Evolutionary conservation across 1,284 basidiomycete genomes (phyloP).

Genomic region (Ceratobasidium sp.): DNA sequence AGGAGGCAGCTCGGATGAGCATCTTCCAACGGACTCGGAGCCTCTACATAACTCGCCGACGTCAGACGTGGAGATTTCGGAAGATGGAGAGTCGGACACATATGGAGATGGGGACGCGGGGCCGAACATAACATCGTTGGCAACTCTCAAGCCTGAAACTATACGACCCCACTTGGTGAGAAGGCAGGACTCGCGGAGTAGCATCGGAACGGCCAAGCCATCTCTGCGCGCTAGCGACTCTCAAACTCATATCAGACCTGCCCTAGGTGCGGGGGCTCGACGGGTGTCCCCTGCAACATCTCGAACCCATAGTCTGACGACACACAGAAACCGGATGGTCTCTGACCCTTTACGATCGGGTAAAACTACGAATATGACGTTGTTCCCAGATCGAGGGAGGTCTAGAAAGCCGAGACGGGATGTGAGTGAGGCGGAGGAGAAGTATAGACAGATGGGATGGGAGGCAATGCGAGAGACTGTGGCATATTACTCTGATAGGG

Average conservation of each 20-base stretch:
- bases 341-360: not conserved
- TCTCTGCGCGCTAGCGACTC: constrained; percentile 22
- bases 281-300: constrained; percentile 17
- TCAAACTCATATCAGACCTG: not conserved
- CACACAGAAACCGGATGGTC: constrained; percentile 1
- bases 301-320: constrained; percentile 5
- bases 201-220: constrained; percentile 63
- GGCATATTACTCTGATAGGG: constrained; percentile 71
- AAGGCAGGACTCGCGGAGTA: constrained; percentile 66
- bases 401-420: constrained; percentile 28
- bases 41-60: constrained; percentile 39
- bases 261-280: constrained; percentile 1
- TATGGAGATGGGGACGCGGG: not conserved
- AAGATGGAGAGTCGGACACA: constrained; percentile 22
- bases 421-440: constrained; percentile 60
- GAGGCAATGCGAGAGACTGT: constrained; percentile 64
- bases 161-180: not conserved
- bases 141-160: constrained; percentile 9
- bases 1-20: constrained; percentile 34
- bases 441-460: constrained; percentile 66
- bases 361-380: constrained; percentile 1
- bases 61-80: constrained; percentile 21
- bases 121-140: constrained; percentile 15
- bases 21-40: constrained; percentile 32
- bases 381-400: constrained; percentile 27